Evolutionary conservation across 2,329 filamentous ascomycete genomes (phyloP).

Genomic region (Trichoderma oligosporum): DNA sequence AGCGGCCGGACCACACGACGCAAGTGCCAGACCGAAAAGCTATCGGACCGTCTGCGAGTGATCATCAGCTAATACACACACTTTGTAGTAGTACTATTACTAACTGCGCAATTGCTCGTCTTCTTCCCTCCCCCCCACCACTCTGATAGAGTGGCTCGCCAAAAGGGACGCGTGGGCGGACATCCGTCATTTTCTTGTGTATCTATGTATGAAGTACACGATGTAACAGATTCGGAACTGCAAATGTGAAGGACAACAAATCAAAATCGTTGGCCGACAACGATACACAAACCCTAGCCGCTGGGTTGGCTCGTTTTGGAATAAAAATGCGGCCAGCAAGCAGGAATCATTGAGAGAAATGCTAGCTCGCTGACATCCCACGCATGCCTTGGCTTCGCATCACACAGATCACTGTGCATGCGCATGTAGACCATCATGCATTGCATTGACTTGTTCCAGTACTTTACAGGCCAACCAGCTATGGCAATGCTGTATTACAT

Average conservation of each 20-base stretch:
- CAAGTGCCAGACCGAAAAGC: not conserved
- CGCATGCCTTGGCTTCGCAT: not conserved
- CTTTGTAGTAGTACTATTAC: too few species aligned
- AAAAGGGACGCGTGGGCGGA: not conserved
- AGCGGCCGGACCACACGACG: not conserved
- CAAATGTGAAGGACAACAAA: too few species aligned
- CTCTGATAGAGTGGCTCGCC: not conserved
- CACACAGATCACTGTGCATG: conserved; percentile 14
- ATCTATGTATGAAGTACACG: not conserved
- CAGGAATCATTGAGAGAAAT: not conserved
- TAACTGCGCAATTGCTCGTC: not conserved
- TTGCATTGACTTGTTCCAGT: conserved; percentile 2
- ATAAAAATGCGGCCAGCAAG: not conserved
- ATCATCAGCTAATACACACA: conserved; percentile 7
- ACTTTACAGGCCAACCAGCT: conserved; percentile 12
- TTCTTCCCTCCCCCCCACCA: not conserved
- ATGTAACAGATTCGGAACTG: not conserved
- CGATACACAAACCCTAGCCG: not conserved
- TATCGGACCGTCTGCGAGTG: conserved; percentile 19
- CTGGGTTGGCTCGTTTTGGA: not conserved
- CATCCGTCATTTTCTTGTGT: not conserved
- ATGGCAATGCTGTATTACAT: not conserved
- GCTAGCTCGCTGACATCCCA: not conserved
- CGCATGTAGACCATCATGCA: conserved; percentile 16
- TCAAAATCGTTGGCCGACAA: not conserved